Conservation (phyloP, 1,284 basidiomycete species). For the Leccinum angustisporum region DNA sequence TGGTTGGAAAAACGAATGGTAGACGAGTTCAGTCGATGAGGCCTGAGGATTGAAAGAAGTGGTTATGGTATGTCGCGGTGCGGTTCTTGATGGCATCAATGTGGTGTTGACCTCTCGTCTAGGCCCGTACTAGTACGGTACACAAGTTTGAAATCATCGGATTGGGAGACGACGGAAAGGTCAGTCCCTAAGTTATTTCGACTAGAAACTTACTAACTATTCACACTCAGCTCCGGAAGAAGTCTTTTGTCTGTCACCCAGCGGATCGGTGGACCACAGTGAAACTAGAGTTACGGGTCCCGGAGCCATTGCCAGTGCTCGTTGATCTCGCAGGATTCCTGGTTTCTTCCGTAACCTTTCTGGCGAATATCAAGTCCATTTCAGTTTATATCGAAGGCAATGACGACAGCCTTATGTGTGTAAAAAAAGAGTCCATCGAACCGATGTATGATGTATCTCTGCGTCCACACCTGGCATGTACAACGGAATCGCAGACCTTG, state of each 20-base stretch:
- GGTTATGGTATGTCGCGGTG: too few relatives aligned
- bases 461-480: not conserved
- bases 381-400: constrained; percentile 77
- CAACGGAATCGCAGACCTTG: not conserved
- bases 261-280: constrained; percentile 38
- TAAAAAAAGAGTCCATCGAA: constrained; percentile 52
- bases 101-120: too few relatives aligned
- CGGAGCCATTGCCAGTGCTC: constrained; percentile 56
- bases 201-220: constrained; percentile 30
- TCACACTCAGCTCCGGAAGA: constrained; percentile 4
- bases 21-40: too few relatives aligned
- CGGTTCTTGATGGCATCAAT: too few relatives aligned
- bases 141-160: too few relatives aligned
- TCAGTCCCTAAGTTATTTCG: constrained; percentile 29
- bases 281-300: constrained; percentile 51
- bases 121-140: too few relatives aligned
- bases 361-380: constrained; percentile 74
- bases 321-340: constrained; percentile 84
- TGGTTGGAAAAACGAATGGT: too few relatives aligned
- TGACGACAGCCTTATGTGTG: constrained; percentile 66
- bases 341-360: constrained; percentile 90
- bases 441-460: not conserved
- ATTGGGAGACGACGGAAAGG: constrained; percentile 47
- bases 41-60: too few relatives aligned
- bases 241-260: constrained; percentile 56